phyloP scores from a whole-genome alignment of 2,329 filamentous ascomycete genomes.

The Calonectria crousiana region DNA sequence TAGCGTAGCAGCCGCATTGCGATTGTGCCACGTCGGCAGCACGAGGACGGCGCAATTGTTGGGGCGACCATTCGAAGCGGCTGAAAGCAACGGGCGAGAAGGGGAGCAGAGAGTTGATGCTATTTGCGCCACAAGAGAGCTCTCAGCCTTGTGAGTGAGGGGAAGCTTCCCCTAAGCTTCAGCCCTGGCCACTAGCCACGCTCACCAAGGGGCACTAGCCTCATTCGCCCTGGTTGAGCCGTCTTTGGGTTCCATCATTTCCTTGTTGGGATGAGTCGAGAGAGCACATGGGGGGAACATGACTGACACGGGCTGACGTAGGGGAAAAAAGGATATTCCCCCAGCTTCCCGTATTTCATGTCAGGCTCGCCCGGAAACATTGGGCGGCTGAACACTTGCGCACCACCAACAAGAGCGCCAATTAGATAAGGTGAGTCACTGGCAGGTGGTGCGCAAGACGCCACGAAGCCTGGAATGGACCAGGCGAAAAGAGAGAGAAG shows the following conservation, averaged over 20 bases:
- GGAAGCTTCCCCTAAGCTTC: conserved; percentile 7
- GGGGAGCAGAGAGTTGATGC: neutral
- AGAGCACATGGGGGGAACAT: neutral
- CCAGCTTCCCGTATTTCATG: neutral
- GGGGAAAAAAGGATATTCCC: neutral
- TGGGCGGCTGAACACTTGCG: neutral
- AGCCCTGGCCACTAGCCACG: conserved; percentile 11
- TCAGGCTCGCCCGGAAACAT: neutral
- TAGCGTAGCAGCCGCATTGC: conserved; percentile 24
- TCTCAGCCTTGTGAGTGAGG: conserved; percentile 15
- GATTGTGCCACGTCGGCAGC: conserved; percentile 33
- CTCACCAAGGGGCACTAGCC: conserved; percentile 18
- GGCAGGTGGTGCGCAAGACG: neutral
- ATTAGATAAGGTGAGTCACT: conserved; percentile 21
- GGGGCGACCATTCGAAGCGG: neutral
- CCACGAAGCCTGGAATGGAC: neutral
- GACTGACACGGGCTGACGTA: neutral
- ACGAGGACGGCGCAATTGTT: conserved; percentile 19
- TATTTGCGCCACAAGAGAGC: conserved; percentile 13
- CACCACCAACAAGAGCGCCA: neutral
- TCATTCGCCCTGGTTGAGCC: conserved; percentile 3
- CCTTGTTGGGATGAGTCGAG: neutral
- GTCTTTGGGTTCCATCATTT: neutral
- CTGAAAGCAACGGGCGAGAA: neutral
- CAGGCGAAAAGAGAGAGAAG: neutral